Evolutionary conservation across 2,329 filamentous ascomycete species (phyloP).

Genomic region (Phialophora verrucosa): DNA sequence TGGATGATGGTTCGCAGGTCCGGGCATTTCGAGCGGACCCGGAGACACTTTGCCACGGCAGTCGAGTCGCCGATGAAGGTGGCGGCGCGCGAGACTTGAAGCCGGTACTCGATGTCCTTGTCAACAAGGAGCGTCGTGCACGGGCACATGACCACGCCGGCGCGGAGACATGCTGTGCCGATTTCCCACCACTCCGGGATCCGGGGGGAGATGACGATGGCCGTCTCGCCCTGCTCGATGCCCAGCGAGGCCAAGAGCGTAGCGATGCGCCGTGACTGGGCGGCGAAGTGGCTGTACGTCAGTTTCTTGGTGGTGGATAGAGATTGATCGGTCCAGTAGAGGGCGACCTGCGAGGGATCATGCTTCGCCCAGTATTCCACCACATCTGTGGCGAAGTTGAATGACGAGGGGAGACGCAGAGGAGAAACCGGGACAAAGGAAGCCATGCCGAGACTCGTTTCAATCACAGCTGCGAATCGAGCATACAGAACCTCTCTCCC

Average conservation of each 20-base stretch:
- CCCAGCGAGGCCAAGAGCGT: slow-evolving; percentile 44
- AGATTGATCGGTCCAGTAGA: slow-evolving; percentile 49
- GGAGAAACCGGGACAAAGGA: slow-evolving; percentile 28
- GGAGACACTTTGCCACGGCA: slow-evolving; percentile 45
- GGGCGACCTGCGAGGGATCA: slow-evolving; percentile 42
- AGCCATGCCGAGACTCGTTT: slow-evolving; percentile 15
- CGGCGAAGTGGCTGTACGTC: slow-evolving; percentile 47
- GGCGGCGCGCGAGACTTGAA: slow-evolving; percentile 44
- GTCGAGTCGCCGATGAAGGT: slow-evolving; percentile 48
- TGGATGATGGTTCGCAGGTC: slow-evolving; percentile 46
- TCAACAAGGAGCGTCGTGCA: slow-evolving; percentile 48
- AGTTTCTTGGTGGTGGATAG: slow-evolving; percentile 41
- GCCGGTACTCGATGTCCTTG: slow-evolving; percentile 50
- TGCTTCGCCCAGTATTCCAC: slow-evolving; percentile 49
- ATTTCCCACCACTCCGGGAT: slow-evolving; percentile 51
- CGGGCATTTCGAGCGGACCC: slow-evolving; percentile 43
- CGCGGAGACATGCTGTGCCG: slow-evolving; percentile 46
- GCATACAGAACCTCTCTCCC: background rate
- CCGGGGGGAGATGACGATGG: slow-evolving; percentile 47
- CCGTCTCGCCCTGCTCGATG: slow-evolving; percentile 44
- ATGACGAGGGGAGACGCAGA: slow-evolving; percentile 35
- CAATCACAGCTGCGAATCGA: background rate
- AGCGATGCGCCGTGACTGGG: slow-evolving; percentile 47
- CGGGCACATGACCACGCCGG: slow-evolving; percentile 48
- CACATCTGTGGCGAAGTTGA: slow-evolving; percentile 52